These are phyloP conservation scores for Blastobotrys americana DNA, from an alignment of 805 yeast genomes.

Conservation along the genomic window DNA sequence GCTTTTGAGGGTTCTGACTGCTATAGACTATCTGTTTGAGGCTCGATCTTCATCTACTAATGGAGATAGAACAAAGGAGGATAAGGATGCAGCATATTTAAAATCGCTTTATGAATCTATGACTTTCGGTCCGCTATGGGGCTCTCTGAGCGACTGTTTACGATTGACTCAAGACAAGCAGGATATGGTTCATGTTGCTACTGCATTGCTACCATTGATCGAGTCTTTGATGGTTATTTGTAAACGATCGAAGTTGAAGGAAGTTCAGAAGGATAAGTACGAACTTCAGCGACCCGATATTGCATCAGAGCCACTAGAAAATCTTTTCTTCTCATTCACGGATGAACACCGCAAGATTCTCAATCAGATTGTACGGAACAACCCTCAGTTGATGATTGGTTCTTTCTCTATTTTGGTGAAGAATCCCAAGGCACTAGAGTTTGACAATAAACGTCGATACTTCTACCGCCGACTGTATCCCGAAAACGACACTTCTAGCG, in stretches of 20 bases:
- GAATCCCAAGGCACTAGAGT: constrained; percentile 84
- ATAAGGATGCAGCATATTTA: constrained; percentile 6
- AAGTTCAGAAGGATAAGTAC: constrained; percentile 50
- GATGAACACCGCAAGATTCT: constrained; percentile 80
- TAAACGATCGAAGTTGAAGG: constrained; percentile 66
- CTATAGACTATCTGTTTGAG: constrained; percentile 8
- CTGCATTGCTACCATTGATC: constrained; percentile 75
- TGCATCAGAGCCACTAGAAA: constrained; percentile 66
- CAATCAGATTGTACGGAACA: constrained; percentile 84
- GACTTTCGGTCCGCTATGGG: constrained; percentile 77
- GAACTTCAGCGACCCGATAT: constrained; percentile 58
- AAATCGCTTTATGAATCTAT: constrained; percentile 51
- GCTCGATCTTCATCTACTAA: not conserved
- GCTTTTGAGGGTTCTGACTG: constrained; percentile 38
- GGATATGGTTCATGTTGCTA: constrained; percentile 57
- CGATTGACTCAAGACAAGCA: constrained; percentile 53
- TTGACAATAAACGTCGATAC: constrained; percentile 85
- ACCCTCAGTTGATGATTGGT: constrained; percentile 92
- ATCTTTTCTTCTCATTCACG: constrained; percentile 75
- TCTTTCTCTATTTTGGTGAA: constrained; percentile 84
- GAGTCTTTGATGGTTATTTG: constrained; percentile 96
- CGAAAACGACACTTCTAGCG: constrained; percentile 14
- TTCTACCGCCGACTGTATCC: constrained; percentile 68
- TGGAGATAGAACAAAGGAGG: not conserved
- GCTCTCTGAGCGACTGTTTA: constrained; percentile 67